phyloP scores from a whole-genome alignment of 73 alveolate genomes.

The Paramecium sexaurelia region DNA sequence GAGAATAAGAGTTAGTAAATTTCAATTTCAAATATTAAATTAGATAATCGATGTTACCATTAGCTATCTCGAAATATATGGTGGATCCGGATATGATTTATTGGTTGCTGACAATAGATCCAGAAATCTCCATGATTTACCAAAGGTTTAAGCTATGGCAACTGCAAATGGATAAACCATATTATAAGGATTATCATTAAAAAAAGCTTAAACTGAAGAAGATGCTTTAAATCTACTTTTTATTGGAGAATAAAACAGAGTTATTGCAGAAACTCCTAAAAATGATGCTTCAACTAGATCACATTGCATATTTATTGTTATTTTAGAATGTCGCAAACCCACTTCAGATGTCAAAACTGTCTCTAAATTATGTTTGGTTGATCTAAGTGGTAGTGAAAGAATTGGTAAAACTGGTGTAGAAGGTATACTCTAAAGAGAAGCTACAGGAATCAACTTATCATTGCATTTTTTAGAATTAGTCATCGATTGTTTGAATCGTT shows the following conservation, averaged over 20 bases:
- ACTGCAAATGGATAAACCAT: slow-evolving; percentile 94
- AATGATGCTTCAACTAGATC: slow-evolving; percentile 99
- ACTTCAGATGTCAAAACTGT: slow-evolving; percentile 97
- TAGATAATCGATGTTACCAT: slow-evolving; percentile 53
- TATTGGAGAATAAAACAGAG: slow-evolving; percentile 99
- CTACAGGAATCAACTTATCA: slow-evolving; percentile 93
- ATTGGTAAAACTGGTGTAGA: slow-evolving; percentile 89
- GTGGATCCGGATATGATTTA: slow-evolving; percentile 98
- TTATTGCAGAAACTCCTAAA: slow-evolving; percentile 99
- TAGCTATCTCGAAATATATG: slow-evolving; percentile 96
- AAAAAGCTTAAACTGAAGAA: slow-evolving; percentile 98
- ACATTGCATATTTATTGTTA: slow-evolving; percentile 98
- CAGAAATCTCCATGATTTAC: slow-evolving; percentile 93
- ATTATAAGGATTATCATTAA: slow-evolving; percentile 94
- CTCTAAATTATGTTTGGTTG: slow-evolving; percentile 93
- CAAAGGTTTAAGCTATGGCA: slow-evolving; percentile 93
- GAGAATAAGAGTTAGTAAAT: slow-evolving; percentile 87
- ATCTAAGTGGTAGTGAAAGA: slow-evolving; percentile 96
- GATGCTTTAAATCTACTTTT: slow-evolving; percentile 96
- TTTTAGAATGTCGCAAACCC: slow-evolving; percentile 94
- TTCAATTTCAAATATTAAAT: slow-evolving; percentile 83
- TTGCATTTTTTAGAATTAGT: slow-evolving; percentile 98
- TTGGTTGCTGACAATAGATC: slow-evolving; percentile 94
- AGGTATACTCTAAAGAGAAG: slow-evolving; percentile 89
- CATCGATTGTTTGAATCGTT: slow-evolving; percentile 87